These are phyloP conservation scores for Starmerella stigmatis DNA, from an alignment of 805 yeast genomes.

Conservation along the genomic window DNA sequence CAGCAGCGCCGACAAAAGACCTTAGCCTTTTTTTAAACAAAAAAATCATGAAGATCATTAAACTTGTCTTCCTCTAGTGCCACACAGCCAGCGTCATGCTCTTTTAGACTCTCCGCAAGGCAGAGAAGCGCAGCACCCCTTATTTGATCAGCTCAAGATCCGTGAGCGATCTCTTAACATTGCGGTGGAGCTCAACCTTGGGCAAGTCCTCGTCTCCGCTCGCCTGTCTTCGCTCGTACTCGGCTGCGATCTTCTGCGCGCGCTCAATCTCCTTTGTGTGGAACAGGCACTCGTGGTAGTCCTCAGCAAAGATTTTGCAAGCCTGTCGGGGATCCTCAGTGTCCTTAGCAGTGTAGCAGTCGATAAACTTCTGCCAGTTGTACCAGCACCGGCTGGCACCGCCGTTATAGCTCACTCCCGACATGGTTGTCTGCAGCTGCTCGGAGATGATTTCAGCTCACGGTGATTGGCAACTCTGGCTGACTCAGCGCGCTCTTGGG, in stretches of 20 bases:
- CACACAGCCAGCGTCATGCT: no score
- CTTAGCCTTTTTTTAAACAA: no score
- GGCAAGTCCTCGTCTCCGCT: slow-evolving; percentile 25
- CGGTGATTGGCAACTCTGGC: not conserved
- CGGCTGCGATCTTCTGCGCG: slow-evolving; percentile 27
- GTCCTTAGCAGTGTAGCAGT: slow-evolving; percentile 38
- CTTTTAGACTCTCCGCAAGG: no score
- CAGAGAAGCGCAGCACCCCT: no score
- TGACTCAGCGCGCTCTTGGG: no score
- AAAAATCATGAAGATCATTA: no score
- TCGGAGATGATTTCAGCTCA: not conserved
- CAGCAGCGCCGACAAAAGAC: no score
- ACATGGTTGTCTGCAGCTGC: slow-evolving; percentile 15
- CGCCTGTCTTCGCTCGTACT: slow-evolving; percentile 22
- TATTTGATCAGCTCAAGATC: slow-evolving; percentile 20
- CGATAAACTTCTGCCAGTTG: slow-evolving; percentile 39
- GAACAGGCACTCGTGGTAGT: slow-evolving; percentile 42
- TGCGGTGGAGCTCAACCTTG: slow-evolving; percentile 17
- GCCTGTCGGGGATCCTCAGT: slow-evolving; percentile 28
- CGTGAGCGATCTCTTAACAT: slow-evolving; percentile 20
- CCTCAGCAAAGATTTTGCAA: slow-evolving; percentile 38
- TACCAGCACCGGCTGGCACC: slow-evolving; percentile 41
- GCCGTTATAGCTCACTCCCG: slow-evolving; percentile 29
- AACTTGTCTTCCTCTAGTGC: no score
- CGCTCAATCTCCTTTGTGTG: slow-evolving; percentile 36